Percentiles rank a stretch among this genome's conserved stretches.
Conservation (phyloP, 305 asterid genomes). For the Nicotiana rustica region DNA sequence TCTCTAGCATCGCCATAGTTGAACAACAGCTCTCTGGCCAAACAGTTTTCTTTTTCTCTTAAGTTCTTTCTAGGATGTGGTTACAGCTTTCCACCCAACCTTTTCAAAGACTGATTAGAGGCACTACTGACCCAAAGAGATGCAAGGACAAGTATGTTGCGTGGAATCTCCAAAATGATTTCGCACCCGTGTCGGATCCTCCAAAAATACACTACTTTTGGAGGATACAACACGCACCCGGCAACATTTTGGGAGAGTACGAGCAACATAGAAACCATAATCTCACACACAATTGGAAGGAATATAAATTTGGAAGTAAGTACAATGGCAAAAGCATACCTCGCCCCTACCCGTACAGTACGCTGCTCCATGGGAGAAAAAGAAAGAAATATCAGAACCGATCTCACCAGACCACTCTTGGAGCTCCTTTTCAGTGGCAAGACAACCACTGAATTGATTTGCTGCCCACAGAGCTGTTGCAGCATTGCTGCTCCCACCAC, state of each 20-base stretch:
- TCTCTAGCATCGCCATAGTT: not conserved
- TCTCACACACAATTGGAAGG: not conserved
- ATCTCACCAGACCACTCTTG: conserved; percentile 97
- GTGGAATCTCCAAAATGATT: too few species aligned
- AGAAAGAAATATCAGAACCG: conserved; percentile 96
- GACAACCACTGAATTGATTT: conserved; percentile 83
- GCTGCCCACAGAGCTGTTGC: conserved; percentile 99
- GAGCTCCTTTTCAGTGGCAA: conserved; percentile 91
- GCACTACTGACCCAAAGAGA: too few species aligned
- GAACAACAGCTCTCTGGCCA: not conserved
- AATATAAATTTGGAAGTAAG: not conserved
- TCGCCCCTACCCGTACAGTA: conserved; percentile 97
- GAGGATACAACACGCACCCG: too few species aligned
- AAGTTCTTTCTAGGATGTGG: not conserved
- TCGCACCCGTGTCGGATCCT: too few species aligned
- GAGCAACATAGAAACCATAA: too few species aligned
- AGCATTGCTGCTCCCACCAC: conserved; percentile 99
- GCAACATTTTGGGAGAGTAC: too few species aligned
- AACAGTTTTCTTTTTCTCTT: not conserved
- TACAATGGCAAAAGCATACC: conserved; percentile 51
- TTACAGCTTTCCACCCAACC: not conserved
- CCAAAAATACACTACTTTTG: too few species aligned
- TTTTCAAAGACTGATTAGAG: not conserved
- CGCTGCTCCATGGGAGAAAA: conserved; percentile 96
- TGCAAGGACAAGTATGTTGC: too few species aligned